These are phyloP conservation scores for Allium fistulosum DNA, from an alignment of 106 monocot species.

Conservation along the genomic window DNA sequence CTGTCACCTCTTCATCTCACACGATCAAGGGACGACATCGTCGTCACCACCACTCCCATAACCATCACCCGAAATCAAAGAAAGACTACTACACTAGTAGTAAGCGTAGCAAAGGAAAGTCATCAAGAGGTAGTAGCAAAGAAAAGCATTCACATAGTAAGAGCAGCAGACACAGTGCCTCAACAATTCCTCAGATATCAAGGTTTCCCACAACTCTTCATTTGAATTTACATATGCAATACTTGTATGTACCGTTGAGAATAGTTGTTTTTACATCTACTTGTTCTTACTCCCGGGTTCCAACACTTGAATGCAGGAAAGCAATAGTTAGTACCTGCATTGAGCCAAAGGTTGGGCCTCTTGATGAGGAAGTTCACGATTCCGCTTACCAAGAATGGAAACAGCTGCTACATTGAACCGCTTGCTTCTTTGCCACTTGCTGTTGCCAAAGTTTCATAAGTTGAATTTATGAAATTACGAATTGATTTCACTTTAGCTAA, in stretches of 20 bases:
- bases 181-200: slow-evolving; percentile 6
- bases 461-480: not conserved
- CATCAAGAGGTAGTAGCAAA: slow-evolving; percentile 11
- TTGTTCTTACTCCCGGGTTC: slow-evolving; percentile 2
- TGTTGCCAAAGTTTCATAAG: slow-evolving; percentile 16
- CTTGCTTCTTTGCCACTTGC: slow-evolving; percentile 2
- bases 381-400: slow-evolving; percentile 5
- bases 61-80: slow-evolving; percentile 16
- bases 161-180: slow-evolving; percentile 7
- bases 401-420: slow-evolving; percentile 11
- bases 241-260: not conserved
- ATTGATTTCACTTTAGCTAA: no score
- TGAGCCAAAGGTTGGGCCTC: not conserved
- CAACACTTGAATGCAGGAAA: not conserved
- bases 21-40: slow-evolving; percentile 25
- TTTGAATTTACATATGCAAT: no score
- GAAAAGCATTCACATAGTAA: slow-evolving; percentile 31
- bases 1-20: slow-evolving; percentile 46
- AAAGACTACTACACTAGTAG: slow-evolving; percentile 25
- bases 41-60: slow-evolving; percentile 1
- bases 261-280: not conserved
- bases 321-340: not conserved
- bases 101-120: slow-evolving; percentile 29
- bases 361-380: not conserved
- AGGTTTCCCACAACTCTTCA: slow-evolving; percentile 6